These are phyloP conservation scores for Acer yangbiense DNA, from an alignment of 345 rosid species.

Conservation along the genomic window DNA sequence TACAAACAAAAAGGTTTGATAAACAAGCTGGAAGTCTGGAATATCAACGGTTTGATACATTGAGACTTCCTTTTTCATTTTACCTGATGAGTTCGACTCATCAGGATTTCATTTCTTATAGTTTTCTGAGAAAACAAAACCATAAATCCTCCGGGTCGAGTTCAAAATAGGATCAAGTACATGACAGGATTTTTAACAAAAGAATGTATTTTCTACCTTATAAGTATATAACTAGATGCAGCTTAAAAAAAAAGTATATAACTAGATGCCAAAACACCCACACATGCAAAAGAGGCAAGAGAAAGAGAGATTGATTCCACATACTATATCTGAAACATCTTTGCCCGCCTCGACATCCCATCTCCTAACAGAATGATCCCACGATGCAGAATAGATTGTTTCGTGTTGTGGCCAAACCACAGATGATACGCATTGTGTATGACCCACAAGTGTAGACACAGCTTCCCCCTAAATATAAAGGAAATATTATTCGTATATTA, in stretches of 20 bases:
- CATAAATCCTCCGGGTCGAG: not conserved
- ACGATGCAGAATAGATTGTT: slow-evolving; percentile 80
- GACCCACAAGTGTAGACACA: slow-evolving; percentile 78
- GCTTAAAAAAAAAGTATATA: too few relatives aligned
- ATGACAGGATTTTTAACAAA: too few relatives aligned
- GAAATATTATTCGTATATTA: slow-evolving; percentile 2
- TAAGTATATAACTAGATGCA: too few relatives aligned
- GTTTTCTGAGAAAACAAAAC: not conserved
- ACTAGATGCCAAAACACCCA: not conserved
- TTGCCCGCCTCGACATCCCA: slow-evolving; percentile 94
- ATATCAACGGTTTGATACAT: too few relatives aligned
- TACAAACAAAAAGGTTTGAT: not conserved
- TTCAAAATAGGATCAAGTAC: not conserved
- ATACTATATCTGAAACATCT: slow-evolving; percentile 66
- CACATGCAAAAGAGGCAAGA: not conserved
- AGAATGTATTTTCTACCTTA: too few relatives aligned
- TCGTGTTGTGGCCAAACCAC: slow-evolving; percentile 82
- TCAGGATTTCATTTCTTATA: not conserved
- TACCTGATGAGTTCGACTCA: not conserved
- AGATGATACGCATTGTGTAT: slow-evolving; percentile 81
- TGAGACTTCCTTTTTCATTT: not conserved
- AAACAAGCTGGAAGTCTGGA: too few relatives aligned
- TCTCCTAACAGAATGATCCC: slow-evolving; percentile 89
- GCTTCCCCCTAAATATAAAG: slow-evolving; percentile 68
- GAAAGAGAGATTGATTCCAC: slow-evolving; percentile 16